phyloP scores from a whole-genome alignment of 306 rosid genomes.

The Fragaria nilgerrensis region DNA sequence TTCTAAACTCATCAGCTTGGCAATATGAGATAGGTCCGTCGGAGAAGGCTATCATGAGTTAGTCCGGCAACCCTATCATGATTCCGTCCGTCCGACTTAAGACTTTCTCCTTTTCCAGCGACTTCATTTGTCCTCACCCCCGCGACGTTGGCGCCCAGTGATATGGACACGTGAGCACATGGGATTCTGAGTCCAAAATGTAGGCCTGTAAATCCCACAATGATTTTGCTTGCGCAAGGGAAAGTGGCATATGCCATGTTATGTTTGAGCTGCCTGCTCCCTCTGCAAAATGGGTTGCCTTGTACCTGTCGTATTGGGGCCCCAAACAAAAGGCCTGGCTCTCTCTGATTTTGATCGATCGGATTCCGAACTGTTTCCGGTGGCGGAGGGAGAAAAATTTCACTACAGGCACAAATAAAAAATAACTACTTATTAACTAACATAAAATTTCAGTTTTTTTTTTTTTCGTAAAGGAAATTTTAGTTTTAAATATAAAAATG shows the following conservation, averaged over 20 bases:
- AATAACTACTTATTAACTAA: too few relatives aligned
- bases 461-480: too few relatives aligned
- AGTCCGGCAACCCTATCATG: too few relatives aligned
- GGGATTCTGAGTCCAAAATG: slow-evolving; percentile 21
- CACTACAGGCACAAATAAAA: too few relatives aligned
- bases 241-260: not conserved
- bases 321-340: slow-evolving; percentile 2
- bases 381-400: too few relatives aligned
- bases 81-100: not conserved
- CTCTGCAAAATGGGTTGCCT: slow-evolving; percentile 26
- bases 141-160: slow-evolving; percentile 17
- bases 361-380: not conserved
- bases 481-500: too few relatives aligned
- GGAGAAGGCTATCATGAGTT: not conserved
- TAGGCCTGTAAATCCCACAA: not conserved
- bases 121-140: slow-evolving; percentile 30
- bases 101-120: not conserved
- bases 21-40: not conserved
- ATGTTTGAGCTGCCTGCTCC: slow-evolving; percentile 9
- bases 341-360: slow-evolving; percentile 3
- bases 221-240: not conserved
- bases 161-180: slow-evolving; percentile 41
- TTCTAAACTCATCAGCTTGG: too few relatives aligned
- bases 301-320: slow-evolving; percentile 15
- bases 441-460: too few relatives aligned